Evolutionary conservation across 352 stramenopile genomes (phyloP).

Genomic region (Blastocystis hominis): DNA sequence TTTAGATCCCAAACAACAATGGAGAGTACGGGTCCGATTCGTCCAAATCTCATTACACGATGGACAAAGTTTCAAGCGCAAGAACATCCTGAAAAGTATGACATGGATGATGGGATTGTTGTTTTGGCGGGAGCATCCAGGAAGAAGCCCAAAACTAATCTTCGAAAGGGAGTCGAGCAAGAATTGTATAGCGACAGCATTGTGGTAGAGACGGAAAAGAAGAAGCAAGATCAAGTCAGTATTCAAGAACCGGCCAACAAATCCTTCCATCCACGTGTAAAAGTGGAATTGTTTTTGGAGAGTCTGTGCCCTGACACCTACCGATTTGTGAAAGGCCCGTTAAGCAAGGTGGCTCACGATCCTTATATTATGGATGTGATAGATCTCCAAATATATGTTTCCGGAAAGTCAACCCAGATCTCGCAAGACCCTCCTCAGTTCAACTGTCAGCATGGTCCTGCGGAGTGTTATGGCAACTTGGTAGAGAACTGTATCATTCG

Average conservation of each 20-base stretch:
- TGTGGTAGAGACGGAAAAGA: not conserved
- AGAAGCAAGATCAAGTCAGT: not conserved
- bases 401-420: constrained; percentile 4
- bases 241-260: not conserved
- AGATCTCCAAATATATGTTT: constrained; percentile 48
- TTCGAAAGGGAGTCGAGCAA: not conserved
- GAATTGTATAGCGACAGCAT: constrained; percentile 28
- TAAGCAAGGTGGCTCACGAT: constrained; percentile 55
- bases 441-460: constrained; percentile 38
- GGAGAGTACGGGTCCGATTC: constrained; percentile 39
- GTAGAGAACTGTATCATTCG: constrained; percentile 46
- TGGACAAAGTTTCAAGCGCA: constrained; percentile 43
- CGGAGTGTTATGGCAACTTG: constrained; percentile 51
- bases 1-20: constrained; percentile 38
- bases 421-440: constrained; percentile 6
- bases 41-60: constrained; percentile 45
- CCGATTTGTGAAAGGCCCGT: not conserved
- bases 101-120: constrained; percentile 48
- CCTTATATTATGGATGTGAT: constrained; percentile 31
- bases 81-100: constrained; percentile 32
- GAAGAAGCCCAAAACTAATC: not conserved
- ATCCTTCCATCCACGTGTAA: not conserved
- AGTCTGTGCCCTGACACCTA: constrained; percentile 54
- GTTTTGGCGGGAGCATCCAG: not conserved
- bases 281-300: constrained; percentile 47